Base-by-base conservation (phyloP, 768 basidiomycete genomes). In the Boletus pseudo-olivaceus region DNA sequence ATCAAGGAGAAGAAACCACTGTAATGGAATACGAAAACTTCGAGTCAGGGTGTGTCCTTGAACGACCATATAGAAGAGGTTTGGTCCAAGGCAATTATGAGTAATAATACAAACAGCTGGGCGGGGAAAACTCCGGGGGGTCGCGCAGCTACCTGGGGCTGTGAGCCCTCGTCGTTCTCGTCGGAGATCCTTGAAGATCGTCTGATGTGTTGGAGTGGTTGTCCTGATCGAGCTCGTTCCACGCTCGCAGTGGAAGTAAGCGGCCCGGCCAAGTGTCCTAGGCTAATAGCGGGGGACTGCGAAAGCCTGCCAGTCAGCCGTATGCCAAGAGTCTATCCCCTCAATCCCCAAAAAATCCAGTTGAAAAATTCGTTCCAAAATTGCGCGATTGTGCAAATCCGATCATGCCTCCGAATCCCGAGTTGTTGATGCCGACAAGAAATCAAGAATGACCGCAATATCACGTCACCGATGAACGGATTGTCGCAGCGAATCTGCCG, bases 51-150 rank as follows among this genome's bases (percentile, higher is more conserved):
- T 49, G 54, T 49, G 58, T 63, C 60, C 53, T 57, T 61, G 65
- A 47, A 58, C 49, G 58, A 60, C 66, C 60, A 49, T 49, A 53
- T 20, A 53, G 49, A 58, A 51, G 49, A 49, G 49, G 51, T 46
- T 63, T 44, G 56, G 58, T 68, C 68, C 52, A 53, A 66, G 64
- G 57, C 54, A 56, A 51, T 70, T 68, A 69, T 69, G 69, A 71
- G 67, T 69, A 71, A 71, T 71, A 62, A 68, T 68, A 68, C 67
- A 68, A 67, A 55, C 38, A 45, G 53, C 45, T 55, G 53, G 51
- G 56, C 42, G 53, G 50, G 49, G 47, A 26, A 26, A 34, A 48
- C 38, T 50, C 56, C 27, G 52, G 29, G 29, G 46, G 20, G 48
- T 53, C 38, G 52, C 55, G 39, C 64, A 57, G 64, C 62, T 48